These are phyloP conservation scores for Teunomyces atbi DNA, from an alignment of 805 yeast genomes.

Conservation along the genomic window DNA sequence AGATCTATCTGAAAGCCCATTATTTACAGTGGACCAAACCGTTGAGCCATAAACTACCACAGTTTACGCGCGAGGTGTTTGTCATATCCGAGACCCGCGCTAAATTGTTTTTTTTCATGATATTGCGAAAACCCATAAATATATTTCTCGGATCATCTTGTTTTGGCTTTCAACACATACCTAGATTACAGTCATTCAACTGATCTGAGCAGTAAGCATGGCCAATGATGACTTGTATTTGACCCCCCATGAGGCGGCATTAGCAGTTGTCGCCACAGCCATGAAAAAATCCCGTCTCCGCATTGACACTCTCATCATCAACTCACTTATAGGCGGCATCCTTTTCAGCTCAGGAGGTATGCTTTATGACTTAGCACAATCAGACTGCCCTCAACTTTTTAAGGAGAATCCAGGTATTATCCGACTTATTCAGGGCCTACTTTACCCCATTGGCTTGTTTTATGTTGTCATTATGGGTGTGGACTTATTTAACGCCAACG, in stretches of 20 bases:
- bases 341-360: conserved; percentile 72
- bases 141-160: neutral
- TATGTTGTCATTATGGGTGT: conserved; percentile 74
- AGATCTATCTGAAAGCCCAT: conserved; percentile 6
- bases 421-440: conserved; percentile 55
- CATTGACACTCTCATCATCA: conserved; percentile 56
- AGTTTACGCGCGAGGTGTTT: neutral
- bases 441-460: conserved; percentile 70
- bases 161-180: neutral
- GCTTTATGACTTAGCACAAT: conserved; percentile 57
- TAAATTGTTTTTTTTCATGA: neutral
- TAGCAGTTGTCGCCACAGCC: conserved; percentile 81
- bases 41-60: neutral
- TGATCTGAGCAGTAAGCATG: conserved; percentile 10
- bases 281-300: conserved; percentile 78
- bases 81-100: conserved; percentile 1
- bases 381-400: conserved; percentile 46
- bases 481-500: conserved; percentile 73
- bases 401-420: conserved; percentile 51
- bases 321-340: conserved; percentile 68
- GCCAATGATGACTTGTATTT: conserved; percentile 45
- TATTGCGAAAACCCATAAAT: neutral
- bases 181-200: neutral
- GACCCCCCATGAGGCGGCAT: conserved; percentile 77
- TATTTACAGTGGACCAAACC: conserved; percentile 3